Percentiles rank a stretch among this genome's conserved stretches.
phyloP scores from a whole-genome alignment of 2,329 filamentous ascomycete genomes.

The Epichloe elymi region DNA sequence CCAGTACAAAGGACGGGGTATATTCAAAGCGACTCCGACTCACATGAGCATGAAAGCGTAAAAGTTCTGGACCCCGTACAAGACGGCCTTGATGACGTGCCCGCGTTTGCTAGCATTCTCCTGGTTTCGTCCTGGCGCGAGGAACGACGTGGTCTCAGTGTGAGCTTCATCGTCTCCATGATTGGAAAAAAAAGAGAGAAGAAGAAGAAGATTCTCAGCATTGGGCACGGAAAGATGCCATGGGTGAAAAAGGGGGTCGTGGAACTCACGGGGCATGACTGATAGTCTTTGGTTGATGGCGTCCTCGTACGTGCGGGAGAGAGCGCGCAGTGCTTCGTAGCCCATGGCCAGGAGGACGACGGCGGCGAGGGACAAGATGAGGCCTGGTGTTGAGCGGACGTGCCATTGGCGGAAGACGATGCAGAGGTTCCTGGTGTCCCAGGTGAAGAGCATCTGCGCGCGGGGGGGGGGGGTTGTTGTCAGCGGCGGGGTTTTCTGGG shows the following conservation, averaged over 20 bases:
- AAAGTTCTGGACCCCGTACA: conserved; percentile 92
- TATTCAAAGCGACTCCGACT: conserved; percentile 24
- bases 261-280: conserved; percentile 39
- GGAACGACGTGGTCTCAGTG: conserved; percentile 52
- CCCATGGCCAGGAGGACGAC: conserved; percentile 77
- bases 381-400: conserved; percentile 57
- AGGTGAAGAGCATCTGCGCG: conserved; percentile 89
- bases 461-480: neutral
- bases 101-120: conserved; percentile 49
- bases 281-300: conserved; percentile 34
- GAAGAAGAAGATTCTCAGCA: conserved; percentile 20
- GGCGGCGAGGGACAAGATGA: conserved; percentile 70
- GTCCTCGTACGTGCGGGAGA: conserved; percentile 64
- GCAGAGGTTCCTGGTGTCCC: conserved; percentile 86
- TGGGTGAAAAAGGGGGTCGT: neutral
- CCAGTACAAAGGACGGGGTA: neutral
- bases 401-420: conserved; percentile 93
- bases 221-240: conserved; percentile 7
- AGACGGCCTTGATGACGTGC: conserved; percentile 63
- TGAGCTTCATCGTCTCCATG: conserved; percentile 23
- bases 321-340: conserved; percentile 77
- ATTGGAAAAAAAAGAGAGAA: neutral
- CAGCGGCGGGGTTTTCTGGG: neutral
- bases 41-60: conserved; percentile 99
- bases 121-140: conserved; percentile 61